Evolutionary conservation across 2,329 filamentous ascomycete genomes (phyloP).

Genomic region (Metarhizium humberi): DNA sequence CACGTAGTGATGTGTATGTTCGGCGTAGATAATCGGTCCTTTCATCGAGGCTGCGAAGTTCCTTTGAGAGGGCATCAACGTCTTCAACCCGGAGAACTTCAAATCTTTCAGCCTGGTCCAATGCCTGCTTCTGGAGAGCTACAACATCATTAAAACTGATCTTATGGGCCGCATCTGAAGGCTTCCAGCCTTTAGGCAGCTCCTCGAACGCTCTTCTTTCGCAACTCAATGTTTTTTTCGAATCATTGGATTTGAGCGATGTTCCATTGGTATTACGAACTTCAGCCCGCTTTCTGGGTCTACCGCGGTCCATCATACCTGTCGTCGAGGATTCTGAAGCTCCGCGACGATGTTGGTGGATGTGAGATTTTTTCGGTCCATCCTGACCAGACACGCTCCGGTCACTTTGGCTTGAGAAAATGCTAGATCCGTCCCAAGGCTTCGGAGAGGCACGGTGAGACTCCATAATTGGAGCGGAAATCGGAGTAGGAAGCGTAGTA

Average conservation of each 20-base stretch:
- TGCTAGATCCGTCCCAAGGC: constrained; percentile 28
- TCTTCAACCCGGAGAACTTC: constrained; percentile 54
- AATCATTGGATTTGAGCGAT: constrained; percentile 27
- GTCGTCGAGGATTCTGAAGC: constrained; percentile 48
- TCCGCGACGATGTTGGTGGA: constrained; percentile 36
- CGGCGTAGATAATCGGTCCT: constrained; percentile 69
- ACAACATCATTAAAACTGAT: constrained; percentile 39
- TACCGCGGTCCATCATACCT: constrained; percentile 48
- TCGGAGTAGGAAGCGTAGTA: constrained; percentile 36
- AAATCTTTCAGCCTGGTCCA: constrained; percentile 53
- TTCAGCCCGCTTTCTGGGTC: constrained; percentile 46
- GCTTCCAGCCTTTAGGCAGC: constrained; percentile 49
- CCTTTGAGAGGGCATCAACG: constrained; percentile 59
- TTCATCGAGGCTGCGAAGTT: constrained; percentile 68
- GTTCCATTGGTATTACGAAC: constrained; percentile 26
- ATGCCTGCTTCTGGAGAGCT: constrained; percentile 48
- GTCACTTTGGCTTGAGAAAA: constrained; percentile 1
- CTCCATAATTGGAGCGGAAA: constrained; percentile 38
- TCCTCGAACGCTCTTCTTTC: constrained; percentile 51
- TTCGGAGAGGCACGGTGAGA: constrained; percentile 30
- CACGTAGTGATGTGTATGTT: constrained; percentile 64
- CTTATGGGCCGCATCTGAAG: constrained; percentile 39
- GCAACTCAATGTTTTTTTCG: constrained; percentile 36
- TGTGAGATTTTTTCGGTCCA: not conserved
- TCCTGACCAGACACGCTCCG: constrained; percentile 7